Percentiles rank a stretch among this genome's conserved stretches.
These are phyloP conservation scores for Anthostomella pinea DNA, from an alignment of 2,329 filamentous ascomycete genomes.

Conservation along the genomic window DNA sequence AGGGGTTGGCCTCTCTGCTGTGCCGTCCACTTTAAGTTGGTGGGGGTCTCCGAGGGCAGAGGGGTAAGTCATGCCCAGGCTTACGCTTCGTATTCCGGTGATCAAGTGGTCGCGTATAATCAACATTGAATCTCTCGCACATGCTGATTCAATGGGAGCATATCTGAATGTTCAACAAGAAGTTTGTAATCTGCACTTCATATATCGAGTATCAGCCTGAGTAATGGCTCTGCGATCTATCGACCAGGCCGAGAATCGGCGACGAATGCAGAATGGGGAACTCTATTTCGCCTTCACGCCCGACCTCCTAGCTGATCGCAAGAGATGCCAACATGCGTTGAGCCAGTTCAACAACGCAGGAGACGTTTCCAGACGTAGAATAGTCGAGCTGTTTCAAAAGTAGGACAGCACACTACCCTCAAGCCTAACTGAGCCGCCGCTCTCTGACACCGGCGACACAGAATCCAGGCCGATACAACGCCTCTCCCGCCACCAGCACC, in stretches of 20 bases:
- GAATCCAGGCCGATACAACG: slow-evolving; percentile 59
- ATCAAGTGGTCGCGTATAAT: too few species aligned
- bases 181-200: too few species aligned
- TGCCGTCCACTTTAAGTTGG: too few species aligned
- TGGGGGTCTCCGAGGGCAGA: too few species aligned
- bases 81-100: too few species aligned
- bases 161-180: too few species aligned
- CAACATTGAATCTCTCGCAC: too few species aligned
- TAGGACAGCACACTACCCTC: slow-evolving; percentile 39
- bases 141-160: too few species aligned
- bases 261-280: slow-evolving; percentile 63
- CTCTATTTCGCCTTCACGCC: slow-evolving; percentile 74
- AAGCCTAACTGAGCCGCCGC: not conserved
- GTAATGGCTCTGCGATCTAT: slow-evolving; percentile 29
- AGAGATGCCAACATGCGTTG: slow-evolving; percentile 60
- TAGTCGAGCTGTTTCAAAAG: slow-evolving; percentile 70
- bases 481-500: slow-evolving; percentile 59
- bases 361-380: slow-evolving; percentile 56
- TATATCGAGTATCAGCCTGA: too few species aligned
- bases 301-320: slow-evolving; percentile 60
- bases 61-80: too few species aligned
- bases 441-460: slow-evolving; percentile 31
- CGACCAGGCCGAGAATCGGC: slow-evolving; percentile 45
- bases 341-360: slow-evolving; percentile 62
- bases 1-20: too few species aligned